phyloP scores from a whole-genome alignment of 2,329 filamentous ascomycete genomes.

The Thermoascus crustaceus region DNA sequence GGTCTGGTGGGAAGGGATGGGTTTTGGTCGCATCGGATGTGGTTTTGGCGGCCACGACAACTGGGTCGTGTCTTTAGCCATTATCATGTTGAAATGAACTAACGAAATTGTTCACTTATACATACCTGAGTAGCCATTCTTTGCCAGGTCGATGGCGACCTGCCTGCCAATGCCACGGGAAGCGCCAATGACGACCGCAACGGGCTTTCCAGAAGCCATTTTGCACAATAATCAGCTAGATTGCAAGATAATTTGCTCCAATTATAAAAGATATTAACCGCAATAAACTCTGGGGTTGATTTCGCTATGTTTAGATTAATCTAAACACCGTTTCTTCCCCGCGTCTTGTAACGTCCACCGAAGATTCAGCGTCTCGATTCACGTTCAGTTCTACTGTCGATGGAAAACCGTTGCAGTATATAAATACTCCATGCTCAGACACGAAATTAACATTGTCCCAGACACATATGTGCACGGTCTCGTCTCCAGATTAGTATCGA shows the following conservation, averaged over 20 bases:
- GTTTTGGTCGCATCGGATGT: conserved; percentile 53
- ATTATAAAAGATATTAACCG: too few relatives aligned
- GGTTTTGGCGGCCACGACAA: conserved; percentile 70
- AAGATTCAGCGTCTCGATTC: too few relatives aligned
- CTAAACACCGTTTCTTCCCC: too few relatives aligned
- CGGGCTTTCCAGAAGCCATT: conserved; percentile 25
- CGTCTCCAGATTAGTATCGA: too few relatives aligned
- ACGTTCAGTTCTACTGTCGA: too few relatives aligned
- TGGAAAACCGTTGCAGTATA: too few relatives aligned
- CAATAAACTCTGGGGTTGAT: too few relatives aligned
- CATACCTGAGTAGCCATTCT: conserved; percentile 60
- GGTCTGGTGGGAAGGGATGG: conserved; percentile 61
- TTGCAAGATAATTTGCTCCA: background rate
- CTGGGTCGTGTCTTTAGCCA: conserved; percentile 32
- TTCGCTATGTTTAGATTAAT: too few relatives aligned
- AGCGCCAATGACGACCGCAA: conserved; percentile 66
- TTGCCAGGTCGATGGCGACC: conserved; percentile 68
- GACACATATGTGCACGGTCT: too few relatives aligned
- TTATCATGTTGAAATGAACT: background rate
- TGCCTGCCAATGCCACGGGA: conserved; percentile 76
- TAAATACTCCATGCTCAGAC: too few relatives aligned
- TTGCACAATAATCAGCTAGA: background rate
- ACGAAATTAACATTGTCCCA: too few relatives aligned
- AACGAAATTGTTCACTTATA: background rate
- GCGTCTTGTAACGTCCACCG: too few relatives aligned